Evolutionary conservation across 2,329 filamentous ascomycete species (phyloP), one percentile per base, ranked within the genome.

Genomic region (Drechslerella stenobrocha): DNA sequence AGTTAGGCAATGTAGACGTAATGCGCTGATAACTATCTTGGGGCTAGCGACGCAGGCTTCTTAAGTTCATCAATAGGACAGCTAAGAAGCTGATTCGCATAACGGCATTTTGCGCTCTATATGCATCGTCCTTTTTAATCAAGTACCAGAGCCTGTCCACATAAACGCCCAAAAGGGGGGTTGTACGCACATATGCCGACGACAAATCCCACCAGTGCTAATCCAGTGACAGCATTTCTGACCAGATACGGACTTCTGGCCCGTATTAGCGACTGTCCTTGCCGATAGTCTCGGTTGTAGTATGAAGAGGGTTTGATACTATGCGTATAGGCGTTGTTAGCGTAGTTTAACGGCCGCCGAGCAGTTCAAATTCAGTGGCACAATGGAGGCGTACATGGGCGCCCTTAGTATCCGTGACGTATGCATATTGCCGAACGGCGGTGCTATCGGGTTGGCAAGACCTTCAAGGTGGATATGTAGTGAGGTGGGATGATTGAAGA

Each of bases 181-280:
- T 42, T 37, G 8, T 24, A 83, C 89, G 70, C 84, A 98, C 93
- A 98, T 73, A 98, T 88, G 70, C 85, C 84, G 70, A 89, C 81
- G n/a, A 89, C 86, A 72, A 97, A 85, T 18, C 81, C 81, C 72
- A 87, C 81, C 48, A 97, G 82, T 11, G 81, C 84, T n/a, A 88
- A 75, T 15, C 93, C 93, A 0, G 90, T 90, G 66, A 92, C 74
- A 24, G 87, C 82, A 78, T 98, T 98, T 80, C 88, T 95, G 77
- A 96, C 79, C 37, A 98, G 82, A 77, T 95, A 98, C 50, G 93
- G 93, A 73, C 89, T 86, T 73, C 95, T 86, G 58, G 93, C 92
- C 75, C 93, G 89, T 76, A 96, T 87, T 71, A 98, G 85, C 58
- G 95, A 89, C 48, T 90, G 87, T 69, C 89, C 88, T 77, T 95